Evolutionary conservation across 2,329 filamentous ascomycete genomes (phyloP).

Genomic region (Aspergillus neotritici): DNA sequence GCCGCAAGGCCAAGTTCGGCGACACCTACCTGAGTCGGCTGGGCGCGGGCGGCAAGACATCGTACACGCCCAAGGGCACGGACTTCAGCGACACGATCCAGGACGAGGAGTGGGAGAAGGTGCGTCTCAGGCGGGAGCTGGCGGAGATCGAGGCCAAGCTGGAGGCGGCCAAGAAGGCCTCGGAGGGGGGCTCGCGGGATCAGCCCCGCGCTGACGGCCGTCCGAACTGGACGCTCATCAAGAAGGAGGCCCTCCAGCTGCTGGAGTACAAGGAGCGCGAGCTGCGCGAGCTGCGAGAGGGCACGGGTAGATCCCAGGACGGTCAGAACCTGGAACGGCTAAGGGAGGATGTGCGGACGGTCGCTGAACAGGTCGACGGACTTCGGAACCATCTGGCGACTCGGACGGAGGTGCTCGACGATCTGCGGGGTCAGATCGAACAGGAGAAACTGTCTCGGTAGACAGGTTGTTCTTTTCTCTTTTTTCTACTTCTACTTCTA

Average conservation of each 20-base stretch:
- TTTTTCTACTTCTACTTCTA: slow-evolving; percentile 4
- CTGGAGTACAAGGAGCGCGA: slow-evolving; percentile 85
- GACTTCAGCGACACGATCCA: slow-evolving; percentile 82
- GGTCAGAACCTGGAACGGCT: slow-evolving; percentile 72
- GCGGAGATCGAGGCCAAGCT: slow-evolving; percentile 85
- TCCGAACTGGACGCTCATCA: slow-evolving; percentile 82
- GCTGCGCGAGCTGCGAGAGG: slow-evolving; percentile 67
- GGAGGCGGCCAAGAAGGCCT: slow-evolving; percentile 69
- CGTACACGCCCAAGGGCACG: slow-evolving; percentile 76
- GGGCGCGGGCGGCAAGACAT: slow-evolving; percentile 67
- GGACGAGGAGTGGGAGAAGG: slow-evolving; percentile 94
- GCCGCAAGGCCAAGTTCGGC: slow-evolving; percentile 93
- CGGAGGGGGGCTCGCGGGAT: slow-evolving; percentile 53
- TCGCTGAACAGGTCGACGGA: slow-evolving; percentile 92
- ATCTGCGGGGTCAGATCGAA: slow-evolving; percentile 76
- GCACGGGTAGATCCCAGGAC: slow-evolving; percentile 49
- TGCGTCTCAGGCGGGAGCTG: slow-evolving; percentile 86
- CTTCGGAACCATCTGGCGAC: slow-evolving; percentile 75
- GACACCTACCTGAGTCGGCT: slow-evolving; percentile 92
- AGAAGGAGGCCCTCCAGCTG: slow-evolving; percentile 87
- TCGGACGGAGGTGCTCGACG: slow-evolving; percentile 68
- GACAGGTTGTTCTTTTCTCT: slow-evolving; percentile 5
- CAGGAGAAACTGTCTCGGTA: slow-evolving; percentile 63
- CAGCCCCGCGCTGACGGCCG: slow-evolving; percentile 58
- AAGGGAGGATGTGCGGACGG: slow-evolving; percentile 76